Conservation (phyloP, 805 yeast genomes). For the Candida berthetii region DNA sequence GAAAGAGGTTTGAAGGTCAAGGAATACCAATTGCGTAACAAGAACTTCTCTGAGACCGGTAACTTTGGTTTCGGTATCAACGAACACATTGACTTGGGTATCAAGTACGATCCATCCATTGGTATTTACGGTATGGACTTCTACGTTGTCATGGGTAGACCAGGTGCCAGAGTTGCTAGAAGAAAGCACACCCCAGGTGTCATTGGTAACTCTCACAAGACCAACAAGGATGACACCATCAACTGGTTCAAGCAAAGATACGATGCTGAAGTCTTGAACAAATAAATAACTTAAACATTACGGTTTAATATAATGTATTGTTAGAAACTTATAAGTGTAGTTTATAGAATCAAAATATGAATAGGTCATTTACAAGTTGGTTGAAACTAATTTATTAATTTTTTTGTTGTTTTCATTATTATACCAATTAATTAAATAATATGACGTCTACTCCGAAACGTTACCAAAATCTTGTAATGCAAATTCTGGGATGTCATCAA, state of each 20-base stretch:
- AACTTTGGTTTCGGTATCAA: conserved; percentile 99
- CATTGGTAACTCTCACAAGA: conserved; percentile 90
- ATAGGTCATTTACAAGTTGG: neutral
- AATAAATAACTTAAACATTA: conserved; percentile 35
- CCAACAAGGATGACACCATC: conserved; percentile 90
- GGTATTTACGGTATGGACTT: conserved; percentile 99
- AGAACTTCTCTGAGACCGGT: conserved; percentile 98
- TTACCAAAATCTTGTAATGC: conserved; percentile 19
- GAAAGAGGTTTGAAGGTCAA: conserved; percentile 99
- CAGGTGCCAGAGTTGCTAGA: conserved; percentile 98
- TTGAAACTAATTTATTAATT: neutral
- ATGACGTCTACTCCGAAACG: conserved; percentile 16
- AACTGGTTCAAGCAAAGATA: conserved; percentile 99
- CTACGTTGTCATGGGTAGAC: conserved; percentile 99
- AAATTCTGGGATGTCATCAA: conserved; percentile 17
- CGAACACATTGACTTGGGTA: conserved; percentile 99
- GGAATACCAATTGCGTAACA: conserved; percentile 94
- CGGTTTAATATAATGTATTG: conserved; percentile 1
- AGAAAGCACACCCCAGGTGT: conserved; percentile 90
- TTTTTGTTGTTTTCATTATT: conserved; percentile 1
- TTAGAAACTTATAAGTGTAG: neutral
- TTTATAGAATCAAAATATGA: neutral
- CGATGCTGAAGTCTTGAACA: conserved; percentile 95
- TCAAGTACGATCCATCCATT: conserved; percentile 98
- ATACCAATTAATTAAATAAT: conserved; percentile 1